Evolutionary conservation across 2,329 filamentous ascomycete genomes (phyloP).

Genomic region (Mariannaea sp.): DNA sequence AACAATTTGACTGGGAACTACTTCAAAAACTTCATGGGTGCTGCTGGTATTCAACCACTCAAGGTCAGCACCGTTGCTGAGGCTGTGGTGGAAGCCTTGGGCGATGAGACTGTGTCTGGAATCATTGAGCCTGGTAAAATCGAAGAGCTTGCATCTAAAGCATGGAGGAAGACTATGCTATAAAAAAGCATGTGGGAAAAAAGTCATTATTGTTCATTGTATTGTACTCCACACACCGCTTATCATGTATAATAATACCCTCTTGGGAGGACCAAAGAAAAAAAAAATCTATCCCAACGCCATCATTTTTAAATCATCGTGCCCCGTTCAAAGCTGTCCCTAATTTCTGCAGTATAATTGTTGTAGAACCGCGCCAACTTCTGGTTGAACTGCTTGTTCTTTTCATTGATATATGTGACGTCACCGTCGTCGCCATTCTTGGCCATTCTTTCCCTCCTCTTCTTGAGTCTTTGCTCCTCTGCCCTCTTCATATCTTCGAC

Average conservation of each 20-base stretch:
- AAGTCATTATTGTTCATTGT: no score
- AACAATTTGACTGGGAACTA: slow-evolving; percentile 79
- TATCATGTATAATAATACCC: slow-evolving; percentile 32
- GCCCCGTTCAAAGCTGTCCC: slow-evolving; percentile 95
- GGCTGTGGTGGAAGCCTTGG: slow-evolving; percentile 85
- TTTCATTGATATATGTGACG: slow-evolving; percentile 99
- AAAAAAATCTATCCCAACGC: slow-evolving; percentile 19
- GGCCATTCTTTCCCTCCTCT: slow-evolving; percentile 77
- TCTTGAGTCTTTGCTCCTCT: slow-evolving; percentile 85
- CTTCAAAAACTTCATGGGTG: slow-evolving; percentile 77
- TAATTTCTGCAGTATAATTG: slow-evolving; percentile 96
- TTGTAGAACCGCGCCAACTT: slow-evolving; percentile 96
- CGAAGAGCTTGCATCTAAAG: slow-evolving; percentile 77
- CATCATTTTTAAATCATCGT: slow-evolving; percentile 76
- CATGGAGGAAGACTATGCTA: slow-evolving; percentile 90
- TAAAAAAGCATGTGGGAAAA: slow-evolving; percentile 61
- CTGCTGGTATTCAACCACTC: slow-evolving; percentile 82
- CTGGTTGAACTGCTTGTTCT: slow-evolving; percentile 99
- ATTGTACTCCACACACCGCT: neutral
- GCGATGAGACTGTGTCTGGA: slow-evolving; percentile 73
- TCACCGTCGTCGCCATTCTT: slow-evolving; percentile 85
- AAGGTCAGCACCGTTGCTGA: slow-evolving; percentile 87
- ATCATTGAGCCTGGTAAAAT: slow-evolving; percentile 80
- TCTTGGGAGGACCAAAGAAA: slow-evolving; percentile 17
- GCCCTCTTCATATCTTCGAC: slow-evolving; percentile 87